Evolutionary conservation across 2,329 filamentous ascomycete species (phyloP).

Genomic region (Annulohypoxylon truncatum): DNA sequence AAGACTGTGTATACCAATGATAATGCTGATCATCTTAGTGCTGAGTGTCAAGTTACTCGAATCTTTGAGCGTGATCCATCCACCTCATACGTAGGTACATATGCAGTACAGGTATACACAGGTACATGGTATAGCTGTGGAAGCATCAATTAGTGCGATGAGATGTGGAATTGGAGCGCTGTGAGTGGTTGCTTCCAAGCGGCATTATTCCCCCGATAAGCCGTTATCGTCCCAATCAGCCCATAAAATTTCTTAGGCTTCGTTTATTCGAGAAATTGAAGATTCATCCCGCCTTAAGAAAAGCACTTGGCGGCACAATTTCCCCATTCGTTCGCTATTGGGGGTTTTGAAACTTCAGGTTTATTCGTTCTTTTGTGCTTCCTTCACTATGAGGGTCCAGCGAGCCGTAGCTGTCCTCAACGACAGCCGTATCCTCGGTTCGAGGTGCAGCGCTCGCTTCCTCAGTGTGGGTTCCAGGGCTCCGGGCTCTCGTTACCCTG

Average conservation of each 20-base stretch:
- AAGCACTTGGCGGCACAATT: constrained; percentile 27
- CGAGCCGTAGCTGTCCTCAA: constrained; percentile 54
- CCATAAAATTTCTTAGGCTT: constrained; percentile 41
- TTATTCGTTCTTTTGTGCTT: constrained; percentile 35
- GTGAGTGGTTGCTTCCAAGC: constrained; percentile 19
- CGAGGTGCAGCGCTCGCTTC: constrained; percentile 50
- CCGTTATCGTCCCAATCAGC: constrained; percentile 24
- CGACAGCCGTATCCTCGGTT: constrained; percentile 52
- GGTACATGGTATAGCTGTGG: not conserved
- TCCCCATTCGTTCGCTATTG: constrained; percentile 31
- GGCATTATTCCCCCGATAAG: constrained; percentile 39
- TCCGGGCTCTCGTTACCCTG: constrained; percentile 45
- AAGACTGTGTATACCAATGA: constrained; percentile 1
- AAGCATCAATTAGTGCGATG: not conserved
- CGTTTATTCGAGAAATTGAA: constrained; percentile 27
- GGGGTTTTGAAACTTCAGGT: not conserved
- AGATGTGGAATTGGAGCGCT: constrained; percentile 11
- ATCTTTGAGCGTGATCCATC: too few relatives aligned
- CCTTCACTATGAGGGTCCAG: constrained; percentile 55
- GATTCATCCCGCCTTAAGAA: not conserved
- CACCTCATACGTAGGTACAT: too few relatives aligned
- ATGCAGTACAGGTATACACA: too few relatives aligned
- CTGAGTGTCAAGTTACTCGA: too few relatives aligned
- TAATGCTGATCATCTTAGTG: too few relatives aligned
- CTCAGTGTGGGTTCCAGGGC: constrained; percentile 50